Percentiles rank a stretch among this genome's conserved stretches.
phyloP scores from a whole-genome alignment of 2,329 filamentous ascomycete species.

The Alternaria brassicae region DNA sequence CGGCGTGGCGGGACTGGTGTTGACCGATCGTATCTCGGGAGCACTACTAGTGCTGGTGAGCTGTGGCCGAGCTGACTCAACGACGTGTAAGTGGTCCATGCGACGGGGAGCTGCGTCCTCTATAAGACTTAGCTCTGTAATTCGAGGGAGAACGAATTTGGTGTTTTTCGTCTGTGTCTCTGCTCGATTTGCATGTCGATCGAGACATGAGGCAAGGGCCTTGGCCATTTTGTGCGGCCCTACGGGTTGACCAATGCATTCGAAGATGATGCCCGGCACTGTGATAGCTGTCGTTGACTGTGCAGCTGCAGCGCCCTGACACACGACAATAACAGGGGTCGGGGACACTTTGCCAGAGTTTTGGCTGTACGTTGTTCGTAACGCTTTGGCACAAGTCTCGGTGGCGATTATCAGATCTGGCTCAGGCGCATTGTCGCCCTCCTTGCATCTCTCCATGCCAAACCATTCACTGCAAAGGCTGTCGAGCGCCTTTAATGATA shows the following conservation, averaged over 20 bases:
- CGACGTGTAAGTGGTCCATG: conserved; percentile 10
- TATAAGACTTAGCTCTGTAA: conserved; percentile 37
- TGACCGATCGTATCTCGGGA: conserved; percentile 38
- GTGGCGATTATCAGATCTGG: conserved; percentile 45
- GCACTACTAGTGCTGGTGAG: conserved; percentile 42
- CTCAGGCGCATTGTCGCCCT: conserved; percentile 15
- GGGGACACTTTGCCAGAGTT: conserved; percentile 23
- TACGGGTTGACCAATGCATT: conserved; percentile 47
- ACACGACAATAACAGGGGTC: conserved; percentile 45
- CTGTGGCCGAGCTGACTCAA: conserved; percentile 31
- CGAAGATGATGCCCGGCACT: conserved; percentile 44
- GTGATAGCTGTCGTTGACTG: conserved; percentile 47
- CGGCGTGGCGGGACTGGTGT: conserved; percentile 25
- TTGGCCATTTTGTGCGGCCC: conserved; percentile 51
- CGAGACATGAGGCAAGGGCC: conserved; percentile 44
- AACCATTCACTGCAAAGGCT: conserved; percentile 48
- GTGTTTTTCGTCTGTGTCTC: conserved; percentile 18
- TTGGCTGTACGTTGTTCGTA: conserved; percentile 38
- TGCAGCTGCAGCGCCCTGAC: conserved; percentile 45
- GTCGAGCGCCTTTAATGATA: conserved; percentile 43
- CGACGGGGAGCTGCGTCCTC: conserved; percentile 32
- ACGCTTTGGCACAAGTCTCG: conserved; percentile 38
- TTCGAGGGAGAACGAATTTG: conserved; percentile 21
- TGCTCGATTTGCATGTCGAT: conserved; percentile 36
- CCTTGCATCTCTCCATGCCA: conserved; percentile 37